A percentile compares a stretch with the other conserved stretches of the same genome.
These are phyloP conservation scores for Salpingoeca rosetta DNA, from an alignment of 78 protist genomes.

Conservation along the genomic window DNA sequence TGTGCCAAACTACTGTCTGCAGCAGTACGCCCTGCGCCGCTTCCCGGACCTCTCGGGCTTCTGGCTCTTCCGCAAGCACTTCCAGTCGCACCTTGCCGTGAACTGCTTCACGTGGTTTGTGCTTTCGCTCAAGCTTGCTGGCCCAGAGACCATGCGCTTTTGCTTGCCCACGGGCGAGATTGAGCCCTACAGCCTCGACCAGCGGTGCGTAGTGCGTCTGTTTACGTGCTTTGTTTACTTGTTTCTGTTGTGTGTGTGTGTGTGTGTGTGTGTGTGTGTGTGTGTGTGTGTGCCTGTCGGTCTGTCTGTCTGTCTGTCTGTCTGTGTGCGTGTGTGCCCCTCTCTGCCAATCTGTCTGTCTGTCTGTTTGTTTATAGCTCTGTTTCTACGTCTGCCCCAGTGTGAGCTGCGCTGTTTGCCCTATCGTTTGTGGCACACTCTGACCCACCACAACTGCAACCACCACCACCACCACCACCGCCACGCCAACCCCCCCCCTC, in stretches of 20 bases:
- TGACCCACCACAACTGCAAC: no score
- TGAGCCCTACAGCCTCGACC: not conserved
- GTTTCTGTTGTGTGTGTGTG: no score
- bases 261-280: not conserved
- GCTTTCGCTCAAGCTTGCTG: not conserved
- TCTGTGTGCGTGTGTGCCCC: not conserved
- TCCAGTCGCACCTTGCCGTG: no score
- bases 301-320: not conserved
- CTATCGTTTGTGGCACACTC: not conserved
- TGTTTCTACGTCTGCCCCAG: not conserved
- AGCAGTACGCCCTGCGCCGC: no score
- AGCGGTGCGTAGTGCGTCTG: not conserved
- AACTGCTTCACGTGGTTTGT: no score
- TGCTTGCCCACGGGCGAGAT: not conserved
- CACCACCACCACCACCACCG: no score
- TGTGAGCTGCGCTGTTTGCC: not conserved
- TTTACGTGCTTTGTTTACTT: not conserved
- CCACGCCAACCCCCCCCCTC: not conserved
- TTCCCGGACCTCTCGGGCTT: no score
- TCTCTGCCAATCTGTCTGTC: not conserved
- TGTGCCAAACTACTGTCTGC: no score
- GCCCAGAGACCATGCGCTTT: not conserved
- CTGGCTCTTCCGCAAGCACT: conserved; percentile 55
- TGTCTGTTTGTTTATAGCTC: not conserved
- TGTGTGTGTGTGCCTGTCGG: not conserved